Base-by-base conservation (phyloP, 83 land plant genomes). In the Larix sibirica region DNA sequence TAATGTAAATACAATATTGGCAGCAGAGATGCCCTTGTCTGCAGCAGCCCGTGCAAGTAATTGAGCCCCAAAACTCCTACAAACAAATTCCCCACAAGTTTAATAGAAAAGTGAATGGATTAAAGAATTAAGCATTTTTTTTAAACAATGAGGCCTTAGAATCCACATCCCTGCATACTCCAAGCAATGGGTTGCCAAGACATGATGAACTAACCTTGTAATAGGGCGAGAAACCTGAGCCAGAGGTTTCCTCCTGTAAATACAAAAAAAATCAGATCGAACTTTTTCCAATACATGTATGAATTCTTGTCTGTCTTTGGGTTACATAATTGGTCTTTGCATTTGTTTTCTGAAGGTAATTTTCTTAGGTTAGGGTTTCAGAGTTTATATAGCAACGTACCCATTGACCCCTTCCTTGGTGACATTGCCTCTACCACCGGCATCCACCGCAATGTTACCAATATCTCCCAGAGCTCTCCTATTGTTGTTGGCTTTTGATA, bases 391-490 rank as follows among this genome's bases (percentile, higher is more conserved):
- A 17, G 10, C 56, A 50, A 59, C 80, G 8, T 28, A 78, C 80
- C 63, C 80, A 78, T 59, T 59, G 63, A 17, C 38, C 56, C 63
- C 80, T 16, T 78, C 80, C 80, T 58, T 78, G 33, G 79, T 4
- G 21, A 56, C 63, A 54, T 58, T 78, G 28, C 42, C 33, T 75
- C 7, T 75, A 23, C 31, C 79, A 76, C 50, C 50, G 61, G 47
- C 59, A 21, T 76, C 79, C 6, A 20, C 61, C 36, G 58, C 80
- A 78, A 78, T 78, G 20, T 78, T 78, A 59, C 80, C 80, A 31
- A 78, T 78, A 54, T 78, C 80, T 31, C 80, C 80, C 38, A 78
- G 33, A 16, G 80, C 80, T 60, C 80, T 78, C 63, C 80, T 78
- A 58, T 56, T 78, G 5, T 77, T 74, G 38, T 21, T 21, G 26